Conservation (phyloP, 2,329 filamentous ascomycete genomes). For the Cordyceps javanica region DNA sequence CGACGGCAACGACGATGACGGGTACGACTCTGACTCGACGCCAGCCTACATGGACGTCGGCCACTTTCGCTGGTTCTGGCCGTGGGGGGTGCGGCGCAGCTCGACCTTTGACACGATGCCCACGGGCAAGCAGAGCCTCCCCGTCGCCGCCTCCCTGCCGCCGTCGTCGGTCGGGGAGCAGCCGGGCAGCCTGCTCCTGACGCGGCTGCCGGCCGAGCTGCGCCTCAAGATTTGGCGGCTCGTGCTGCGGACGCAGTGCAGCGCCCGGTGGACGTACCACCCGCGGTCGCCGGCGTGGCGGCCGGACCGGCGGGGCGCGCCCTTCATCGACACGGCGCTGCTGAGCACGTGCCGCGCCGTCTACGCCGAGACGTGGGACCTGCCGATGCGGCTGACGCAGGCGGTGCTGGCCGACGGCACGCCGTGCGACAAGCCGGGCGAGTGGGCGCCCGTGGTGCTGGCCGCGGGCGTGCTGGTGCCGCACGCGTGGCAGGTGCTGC, state of each 20-base stretch:
- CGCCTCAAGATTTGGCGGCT: background rate
- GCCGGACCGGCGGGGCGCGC: conserved; percentile 5
- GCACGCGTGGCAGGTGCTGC: conserved; percentile 11
- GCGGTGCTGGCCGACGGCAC: conserved; percentile 7
- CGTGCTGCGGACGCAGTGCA: conserved; percentile 5
- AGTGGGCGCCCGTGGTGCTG: conserved; percentile 8
- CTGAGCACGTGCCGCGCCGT: conserved; percentile 8
- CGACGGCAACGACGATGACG: background rate
- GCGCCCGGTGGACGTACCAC: background rate
- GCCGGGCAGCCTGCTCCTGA: background rate
- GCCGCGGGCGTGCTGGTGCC: conserved; percentile 9
- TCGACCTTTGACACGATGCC: conserved; percentile 11
- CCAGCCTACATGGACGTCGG: conserved; percentile 7
- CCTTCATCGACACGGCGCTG: conserved; percentile 7
- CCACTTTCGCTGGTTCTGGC: conserved; percentile 12
- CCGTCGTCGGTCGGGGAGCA: background rate
- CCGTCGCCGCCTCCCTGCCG: background rate
- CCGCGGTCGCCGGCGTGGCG: conserved; percentile 5
- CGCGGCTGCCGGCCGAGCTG: background rate
- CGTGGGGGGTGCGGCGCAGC: conserved; percentile 9
- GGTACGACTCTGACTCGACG: background rate
- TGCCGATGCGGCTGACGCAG: conserved; percentile 5
- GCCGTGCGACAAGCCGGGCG: conserved; percentile 1
- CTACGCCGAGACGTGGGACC: conserved; percentile 7
- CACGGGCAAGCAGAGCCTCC: conserved; percentile 2